Evolutionary conservation across 2,329 filamentous ascomycete genomes (phyloP).

Genomic region (Neobulgaria alba): DNA sequence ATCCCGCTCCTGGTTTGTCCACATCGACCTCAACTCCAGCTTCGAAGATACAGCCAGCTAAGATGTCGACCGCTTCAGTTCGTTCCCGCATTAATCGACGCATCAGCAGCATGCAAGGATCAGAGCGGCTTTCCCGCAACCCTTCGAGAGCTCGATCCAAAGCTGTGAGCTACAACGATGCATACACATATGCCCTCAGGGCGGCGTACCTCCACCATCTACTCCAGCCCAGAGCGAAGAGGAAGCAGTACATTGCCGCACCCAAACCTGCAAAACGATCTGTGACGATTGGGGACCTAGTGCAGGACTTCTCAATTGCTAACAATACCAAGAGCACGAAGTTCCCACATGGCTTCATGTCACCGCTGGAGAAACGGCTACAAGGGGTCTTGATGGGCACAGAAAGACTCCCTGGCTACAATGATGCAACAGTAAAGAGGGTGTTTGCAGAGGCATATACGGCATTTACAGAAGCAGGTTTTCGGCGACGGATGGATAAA

Average conservation of each 20-base stretch:
- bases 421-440: slow-evolving; percentile 82
- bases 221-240: slow-evolving; percentile 80
- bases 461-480: slow-evolving; percentile 79
- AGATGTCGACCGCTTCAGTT: slow-evolving; percentile 26
- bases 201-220: slow-evolving; percentile 89
- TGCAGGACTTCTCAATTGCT: slow-evolving; percentile 71
- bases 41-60: slow-evolving; percentile 4
- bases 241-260: slow-evolving; percentile 72
- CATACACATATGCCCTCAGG: slow-evolving; percentile 83
- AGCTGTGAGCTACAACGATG: slow-evolving; percentile 62
- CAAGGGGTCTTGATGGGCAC: slow-evolving; percentile 55
- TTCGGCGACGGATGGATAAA: slow-evolving; percentile 87
- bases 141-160: slow-evolving; percentile 38
- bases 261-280: slow-evolving; percentile 54
- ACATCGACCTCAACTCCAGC: slow-evolving; percentile 1
- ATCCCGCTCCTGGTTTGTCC: not conserved
- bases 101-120: slow-evolving; percentile 24
- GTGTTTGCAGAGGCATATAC: slow-evolving; percentile 94
- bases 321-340: slow-evolving; percentile 61
- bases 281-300: slow-evolving; percentile 73
- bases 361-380: slow-evolving; percentile 45
- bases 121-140: slow-evolving; percentile 23
- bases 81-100: slow-evolving; percentile 24
- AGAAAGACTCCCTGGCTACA: slow-evolving; percentile 80
- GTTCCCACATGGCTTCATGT: slow-evolving; percentile 64